These are phyloP conservation scores for Epichloe elymi DNA, from an alignment of 2,329 filamentous ascomycete genomes.

Conservation along the genomic window DNA sequence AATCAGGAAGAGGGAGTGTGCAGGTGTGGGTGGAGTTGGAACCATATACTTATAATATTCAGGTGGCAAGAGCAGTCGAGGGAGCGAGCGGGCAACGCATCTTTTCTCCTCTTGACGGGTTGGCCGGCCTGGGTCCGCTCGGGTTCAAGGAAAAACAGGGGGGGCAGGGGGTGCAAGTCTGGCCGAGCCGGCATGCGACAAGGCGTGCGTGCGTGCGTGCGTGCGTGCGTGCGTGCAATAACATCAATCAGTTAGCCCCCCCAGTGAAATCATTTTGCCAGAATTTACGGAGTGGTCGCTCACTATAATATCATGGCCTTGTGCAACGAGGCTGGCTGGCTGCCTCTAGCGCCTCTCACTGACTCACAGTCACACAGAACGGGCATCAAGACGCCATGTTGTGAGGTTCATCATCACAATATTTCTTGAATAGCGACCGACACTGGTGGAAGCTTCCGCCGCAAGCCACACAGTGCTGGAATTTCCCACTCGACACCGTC, in stretches of 20 bases:
- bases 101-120: neutral
- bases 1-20: slow-evolving; percentile 9
- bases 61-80: slow-evolving; percentile 1
- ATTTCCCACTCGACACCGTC: too few relatives aligned
- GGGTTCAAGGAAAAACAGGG: neutral
- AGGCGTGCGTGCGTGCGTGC: slow-evolving; percentile 1
- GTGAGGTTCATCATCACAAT: too few relatives aligned
- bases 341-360: neutral
- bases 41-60: slow-evolving; percentile 15
- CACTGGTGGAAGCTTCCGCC: too few relatives aligned
- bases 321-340: neutral
- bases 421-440: too few relatives aligned
- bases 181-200: slow-evolving; percentile 14
- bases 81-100: neutral
- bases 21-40: slow-evolving; percentile 15
- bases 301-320: neutral
- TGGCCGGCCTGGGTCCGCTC: neutral
- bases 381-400: neutral
- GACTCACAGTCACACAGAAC: neutral
- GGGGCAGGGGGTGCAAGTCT: slow-evolving; percentile 3
- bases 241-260: neutral
- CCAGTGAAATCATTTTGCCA: too few relatives aligned
- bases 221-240: neutral
- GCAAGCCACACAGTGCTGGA: too few relatives aligned
- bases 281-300: neutral